Base-by-base conservation (phyloP, 768 basidiomycete species). In the Pholiota microspora region DNA sequence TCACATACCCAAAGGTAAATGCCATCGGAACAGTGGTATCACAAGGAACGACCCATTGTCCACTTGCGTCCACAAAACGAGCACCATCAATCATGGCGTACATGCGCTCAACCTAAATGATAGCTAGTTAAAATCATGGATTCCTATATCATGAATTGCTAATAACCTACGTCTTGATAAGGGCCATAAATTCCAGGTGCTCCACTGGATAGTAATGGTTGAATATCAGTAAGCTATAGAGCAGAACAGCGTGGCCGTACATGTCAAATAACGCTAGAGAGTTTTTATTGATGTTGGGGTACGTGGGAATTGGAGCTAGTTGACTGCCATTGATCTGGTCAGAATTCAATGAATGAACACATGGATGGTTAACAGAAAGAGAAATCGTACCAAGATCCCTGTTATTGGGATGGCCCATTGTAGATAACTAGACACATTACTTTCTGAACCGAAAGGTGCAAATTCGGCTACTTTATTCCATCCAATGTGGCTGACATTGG, bases 391-490 rank as follows among this genome's bases (percentile, higher is more conserved):
- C 38, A 77, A 71, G 44, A 91, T 75, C 21, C 69, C 69, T 1
- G 77, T 68, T 36, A 92, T 64, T 2, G 80, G 81, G 55, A 91
- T 82, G 0, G 81, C 80, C 90, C 90, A 92, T 55, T 86, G 83
- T 42, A 92, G 71, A 59, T 92, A 92, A 58, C 85, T 86, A 3
- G 89, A 84, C 12, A 74, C 66, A 57, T 82, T 85, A 56, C 71
- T 79, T 59, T 81, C 79, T 4, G 72, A 66, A 5, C 73, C 77
- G 53, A 88, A 72, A 3, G 90, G 90, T 16, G 83, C 74, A 62
- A 92, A 92, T 10, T 89, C 79, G 13, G 84, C 81, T 1, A 92
- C 87, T 36, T 82, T 78, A 58, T 86, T 86, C 90, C 90, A 92
- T 46, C 75, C 77, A 25, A 92, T 84, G 15, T 76, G 61, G 53